Percentiles rank a stretch among this genome's conserved stretches.
Evolutionary conservation across 2,329 filamentous ascomycete species (phyloP).

Genomic region (Dactylonectria estremocensis): DNA sequence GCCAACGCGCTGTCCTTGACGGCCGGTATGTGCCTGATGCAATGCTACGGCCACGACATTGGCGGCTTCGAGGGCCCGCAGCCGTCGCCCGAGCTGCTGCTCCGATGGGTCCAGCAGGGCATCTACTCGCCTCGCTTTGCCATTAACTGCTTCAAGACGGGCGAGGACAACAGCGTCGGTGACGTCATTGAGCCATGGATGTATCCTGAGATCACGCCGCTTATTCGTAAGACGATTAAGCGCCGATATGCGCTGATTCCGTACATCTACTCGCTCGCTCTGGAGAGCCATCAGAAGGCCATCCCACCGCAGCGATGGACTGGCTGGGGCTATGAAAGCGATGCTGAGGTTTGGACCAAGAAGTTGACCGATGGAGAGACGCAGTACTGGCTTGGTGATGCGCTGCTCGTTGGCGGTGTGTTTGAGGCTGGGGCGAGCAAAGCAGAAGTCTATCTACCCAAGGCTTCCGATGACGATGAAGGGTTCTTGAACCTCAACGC

Average conservation of each 20-base stretch:
- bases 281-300: conserved; percentile 74
- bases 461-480: conserved; percentile 65
- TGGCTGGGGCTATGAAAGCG: conserved; percentile 79
- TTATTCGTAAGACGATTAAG: conserved; percentile 77
- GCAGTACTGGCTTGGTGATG: conserved; percentile 82
- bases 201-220: conserved; percentile 76
- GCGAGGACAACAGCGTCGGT: conserved; percentile 75
- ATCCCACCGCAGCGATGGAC: conserved; percentile 79
- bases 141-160: conserved; percentile 85
- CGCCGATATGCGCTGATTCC: conserved; percentile 80
- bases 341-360: conserved; percentile 76
- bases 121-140: conserved; percentile 80
- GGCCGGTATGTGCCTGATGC: conserved; percentile 77
- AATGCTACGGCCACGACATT: conserved; percentile 82
- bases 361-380: conserved; percentile 75
- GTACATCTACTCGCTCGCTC: conserved; percentile 77
- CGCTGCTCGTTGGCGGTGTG: conserved; percentile 76
- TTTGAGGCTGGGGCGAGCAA: conserved; percentile 71
- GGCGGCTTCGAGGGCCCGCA: conserved; percentile 83
- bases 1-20: conserved; percentile 79
- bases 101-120: conserved; percentile 82
- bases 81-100: conserved; percentile 77
- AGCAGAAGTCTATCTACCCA: conserved; percentile 75
- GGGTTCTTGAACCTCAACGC: conserved; percentile 76
- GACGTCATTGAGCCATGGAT: conserved; percentile 86